phyloP scores from a whole-genome alignment of 192 early-diverging fungal species.

The Gryganskiella cystojenkinii region DNA sequence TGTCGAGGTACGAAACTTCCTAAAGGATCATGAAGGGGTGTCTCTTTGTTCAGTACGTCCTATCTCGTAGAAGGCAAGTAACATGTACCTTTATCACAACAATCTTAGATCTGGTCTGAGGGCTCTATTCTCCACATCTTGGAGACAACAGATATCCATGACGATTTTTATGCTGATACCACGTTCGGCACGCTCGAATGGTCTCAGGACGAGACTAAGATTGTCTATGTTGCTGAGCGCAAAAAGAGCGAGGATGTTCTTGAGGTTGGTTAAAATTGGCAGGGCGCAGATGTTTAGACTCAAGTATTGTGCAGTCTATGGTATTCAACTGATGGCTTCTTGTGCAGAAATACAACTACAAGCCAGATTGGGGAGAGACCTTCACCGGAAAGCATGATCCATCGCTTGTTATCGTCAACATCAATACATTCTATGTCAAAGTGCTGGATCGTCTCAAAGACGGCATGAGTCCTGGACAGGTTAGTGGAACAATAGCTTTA shows the following conservation, averaged over 20 bases:
- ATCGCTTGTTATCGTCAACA: conserved; percentile 62
- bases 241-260: conserved; percentile 58
- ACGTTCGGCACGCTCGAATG: conserved; percentile 73
- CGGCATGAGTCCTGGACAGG: conserved; percentile 53
- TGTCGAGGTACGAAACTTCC: conserved; percentile 58
- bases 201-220: conserved; percentile 62
- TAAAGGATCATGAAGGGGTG: background rate
- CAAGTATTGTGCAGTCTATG: too few species aligned
- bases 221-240: conserved; percentile 80
- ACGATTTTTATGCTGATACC: conserved; percentile 75
- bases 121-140: conserved; percentile 61
- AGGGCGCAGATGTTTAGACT: too few species aligned
- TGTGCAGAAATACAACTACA: conserved; percentile 58
- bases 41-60: background rate
- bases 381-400: conserved; percentile 70
- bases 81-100: background rate
- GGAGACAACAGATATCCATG: conserved; percentile 73
- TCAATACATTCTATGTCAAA: conserved; percentile 42
- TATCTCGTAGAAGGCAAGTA: background rate
- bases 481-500: too few species aligned
- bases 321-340: too few species aligned
- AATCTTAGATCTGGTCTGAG: conserved; percentile 66
- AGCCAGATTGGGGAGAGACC: conserved; percentile 78
- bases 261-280: too few species aligned
- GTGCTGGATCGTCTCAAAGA: conserved; percentile 50